Evolutionary conservation across 495 filamentous ascomycete genomes (phyloP).

Genomic region (Neurospora sp.): DNA sequence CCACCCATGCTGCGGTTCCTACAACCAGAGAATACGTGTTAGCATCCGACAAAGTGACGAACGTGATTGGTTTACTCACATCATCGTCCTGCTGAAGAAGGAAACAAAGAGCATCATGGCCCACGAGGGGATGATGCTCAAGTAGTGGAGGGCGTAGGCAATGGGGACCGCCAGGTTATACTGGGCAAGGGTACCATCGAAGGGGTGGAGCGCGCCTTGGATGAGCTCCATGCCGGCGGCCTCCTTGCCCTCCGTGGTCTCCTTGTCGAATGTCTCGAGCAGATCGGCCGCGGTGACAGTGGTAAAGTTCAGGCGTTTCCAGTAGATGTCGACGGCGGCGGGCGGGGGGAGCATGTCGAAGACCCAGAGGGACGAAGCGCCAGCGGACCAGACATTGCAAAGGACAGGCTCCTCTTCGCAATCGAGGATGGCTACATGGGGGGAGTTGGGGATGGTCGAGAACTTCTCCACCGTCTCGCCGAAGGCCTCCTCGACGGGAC

Average conservation of each 20-base stretch:
- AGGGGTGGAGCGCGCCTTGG: constrained; percentile 72
- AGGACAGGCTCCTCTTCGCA: constrained; percentile 73
- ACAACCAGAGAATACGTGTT: constrained; percentile 10
- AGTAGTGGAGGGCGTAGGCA: constrained; percentile 66
- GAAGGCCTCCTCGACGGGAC: constrained; percentile 36
- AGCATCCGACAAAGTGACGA: constrained; percentile 5
- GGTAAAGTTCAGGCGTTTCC: constrained; percentile 54
- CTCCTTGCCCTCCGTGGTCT: constrained; percentile 42
- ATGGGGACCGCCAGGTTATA: constrained; percentile 52
- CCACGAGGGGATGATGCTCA: constrained; percentile 49
- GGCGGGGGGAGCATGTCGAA: constrained; percentile 48
- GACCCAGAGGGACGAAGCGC: constrained; percentile 61
- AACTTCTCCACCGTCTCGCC: constrained; percentile 59
- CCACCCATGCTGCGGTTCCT: constrained; percentile 24
- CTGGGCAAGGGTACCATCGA: constrained; percentile 61
- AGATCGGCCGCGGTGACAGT: constrained; percentile 53
- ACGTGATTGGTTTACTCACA: constrained; percentile 50
- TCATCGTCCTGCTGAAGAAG: constrained; percentile 70
- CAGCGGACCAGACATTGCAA: constrained; percentile 72
- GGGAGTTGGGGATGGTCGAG: constrained; percentile 52
- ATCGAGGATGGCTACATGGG: constrained; percentile 62
- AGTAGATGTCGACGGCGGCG: constrained; percentile 51
- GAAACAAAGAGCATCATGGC: constrained; percentile 71
- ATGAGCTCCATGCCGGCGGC: constrained; percentile 34
- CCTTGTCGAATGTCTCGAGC: constrained; percentile 51